These are phyloP conservation scores for Yamadazyma sp. DNA, from an alignment of 1,139 yeast species.

Conservation along the genomic window DNA sequence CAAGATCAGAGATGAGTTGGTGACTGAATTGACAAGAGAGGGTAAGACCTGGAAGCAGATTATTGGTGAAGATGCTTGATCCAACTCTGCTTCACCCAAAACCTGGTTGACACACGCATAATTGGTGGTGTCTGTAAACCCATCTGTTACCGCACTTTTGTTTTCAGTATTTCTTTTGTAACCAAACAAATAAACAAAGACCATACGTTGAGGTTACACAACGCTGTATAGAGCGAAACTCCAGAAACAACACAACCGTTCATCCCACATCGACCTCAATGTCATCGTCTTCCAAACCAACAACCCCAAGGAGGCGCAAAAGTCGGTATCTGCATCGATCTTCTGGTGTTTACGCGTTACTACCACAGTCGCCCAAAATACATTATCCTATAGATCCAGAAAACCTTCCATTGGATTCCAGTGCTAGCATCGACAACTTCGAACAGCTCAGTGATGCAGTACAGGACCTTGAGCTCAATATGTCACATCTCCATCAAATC, in stretches of 20 bases:
- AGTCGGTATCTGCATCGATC: slow-evolving; percentile 26
- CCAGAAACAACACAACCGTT: background rate
- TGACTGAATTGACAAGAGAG: slow-evolving; percentile 62
- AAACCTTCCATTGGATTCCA: slow-evolving; percentile 37
- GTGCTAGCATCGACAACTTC: slow-evolving; percentile 31
- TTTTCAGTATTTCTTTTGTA: background rate
- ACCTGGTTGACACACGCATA: slow-evolving; percentile 1
- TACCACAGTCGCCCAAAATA: slow-evolving; percentile 42
- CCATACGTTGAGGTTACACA: background rate
- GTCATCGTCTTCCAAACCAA: slow-evolving; percentile 5
- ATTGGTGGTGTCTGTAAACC: no score
- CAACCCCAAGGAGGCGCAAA: slow-evolving; percentile 6
- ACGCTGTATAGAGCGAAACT: no score
- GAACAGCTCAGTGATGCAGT: slow-evolving; percentile 52
- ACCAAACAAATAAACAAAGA: slow-evolving; percentile 1
- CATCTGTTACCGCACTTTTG: no score
- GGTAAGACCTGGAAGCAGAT: slow-evolving; percentile 85
- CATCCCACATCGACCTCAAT: no score
- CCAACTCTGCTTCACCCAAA: no score
- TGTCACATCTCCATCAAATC: slow-evolving; percentile 45
- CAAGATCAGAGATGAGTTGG: slow-evolving; percentile 74
- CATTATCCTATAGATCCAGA: slow-evolving; percentile 46
- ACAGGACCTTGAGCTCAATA: slow-evolving; percentile 50
- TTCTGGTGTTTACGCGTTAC: slow-evolving; percentile 37
- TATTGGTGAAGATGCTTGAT: slow-evolving; percentile 40